Conservation (phyloP, 2,329 filamentous ascomycete species). For the Fusarium oxysporum region DNA sequence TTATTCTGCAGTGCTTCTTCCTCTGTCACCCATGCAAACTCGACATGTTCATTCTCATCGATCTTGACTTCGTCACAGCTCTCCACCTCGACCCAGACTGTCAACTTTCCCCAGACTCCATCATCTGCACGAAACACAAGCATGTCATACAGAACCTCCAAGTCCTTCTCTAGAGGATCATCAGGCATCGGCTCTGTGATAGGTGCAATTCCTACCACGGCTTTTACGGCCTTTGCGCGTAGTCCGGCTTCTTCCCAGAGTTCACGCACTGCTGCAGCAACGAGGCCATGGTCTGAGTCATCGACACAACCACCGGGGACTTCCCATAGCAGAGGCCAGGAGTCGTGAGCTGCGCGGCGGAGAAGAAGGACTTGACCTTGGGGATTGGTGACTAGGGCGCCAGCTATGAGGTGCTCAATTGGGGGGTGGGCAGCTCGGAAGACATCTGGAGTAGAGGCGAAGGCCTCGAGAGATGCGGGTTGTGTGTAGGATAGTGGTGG, state of each 20-base stretch:
- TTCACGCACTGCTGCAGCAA: slow-evolving; percentile 54
- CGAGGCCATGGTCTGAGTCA: slow-evolving; percentile 30
- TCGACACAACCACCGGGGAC: slow-evolving; percentile 44
- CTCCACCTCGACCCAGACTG: slow-evolving; percentile 46
- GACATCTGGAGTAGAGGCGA: slow-evolving; percentile 20
- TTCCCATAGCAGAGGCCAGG: slow-evolving; percentile 45
- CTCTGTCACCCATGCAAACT: slow-evolving; percentile 54
- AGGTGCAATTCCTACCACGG: slow-evolving; percentile 28
- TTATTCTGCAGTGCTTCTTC: slow-evolving; percentile 47
- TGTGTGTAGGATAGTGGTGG: slow-evolving; percentile 32
- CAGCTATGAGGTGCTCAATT: slow-evolving; percentile 42
- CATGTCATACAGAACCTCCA: slow-evolving; percentile 40
- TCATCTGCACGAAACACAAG: slow-evolving; percentile 42
- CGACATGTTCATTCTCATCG: slow-evolving; percentile 53
- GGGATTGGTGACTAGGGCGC: slow-evolving; percentile 39
- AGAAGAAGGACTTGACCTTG: slow-evolving; percentile 39
- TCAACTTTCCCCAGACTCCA: slow-evolving; percentile 47
- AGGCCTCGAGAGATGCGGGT: slow-evolving; percentile 28
- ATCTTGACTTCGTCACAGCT: slow-evolving; percentile 43
- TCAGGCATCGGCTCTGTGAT: background rate
- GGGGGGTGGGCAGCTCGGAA: slow-evolving; percentile 37
- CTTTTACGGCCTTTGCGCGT: slow-evolving; percentile 42
- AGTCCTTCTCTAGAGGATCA: slow-evolving; percentile 32
- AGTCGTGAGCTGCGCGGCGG: slow-evolving; percentile 44
- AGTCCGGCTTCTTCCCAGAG: slow-evolving; percentile 61